Conservation (phyloP, 176 grass and related monocot species). For the Carex littledalei region DNA sequence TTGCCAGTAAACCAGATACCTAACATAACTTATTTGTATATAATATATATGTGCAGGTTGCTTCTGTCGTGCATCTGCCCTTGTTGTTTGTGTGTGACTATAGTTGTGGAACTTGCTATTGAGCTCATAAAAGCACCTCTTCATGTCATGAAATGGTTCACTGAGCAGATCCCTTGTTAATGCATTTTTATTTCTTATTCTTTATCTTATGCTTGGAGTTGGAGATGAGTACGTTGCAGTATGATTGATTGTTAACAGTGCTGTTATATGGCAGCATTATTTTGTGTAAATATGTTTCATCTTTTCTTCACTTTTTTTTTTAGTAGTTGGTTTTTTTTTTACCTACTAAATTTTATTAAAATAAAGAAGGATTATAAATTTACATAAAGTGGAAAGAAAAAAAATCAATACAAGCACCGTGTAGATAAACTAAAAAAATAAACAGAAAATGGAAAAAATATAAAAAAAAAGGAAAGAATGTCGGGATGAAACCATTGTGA, state of each 20-base stretch:
- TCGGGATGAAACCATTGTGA: no score
- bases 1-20: not conserved
- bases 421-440: no score
- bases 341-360: no score
- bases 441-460: no score
- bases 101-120: constrained; percentile 40
- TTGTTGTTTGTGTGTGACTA: constrained; percentile 46
- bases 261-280: constrained; percentile 1
- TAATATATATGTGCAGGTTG: constrained; percentile 20
- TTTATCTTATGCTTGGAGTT: not conserved
- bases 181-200: not conserved
- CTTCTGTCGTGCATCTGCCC: constrained; percentile 53
- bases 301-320: not conserved
- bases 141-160: constrained; percentile 60
- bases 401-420: no score
- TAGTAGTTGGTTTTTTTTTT: no score
- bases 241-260: not conserved
- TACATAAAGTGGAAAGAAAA: no score
- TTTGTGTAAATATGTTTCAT: constrained; percentile 21
- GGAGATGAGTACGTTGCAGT: not conserved
- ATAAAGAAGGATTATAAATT: no score
- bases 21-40: not conserved
- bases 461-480: no score
- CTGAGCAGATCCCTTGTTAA: constrained; percentile 43
- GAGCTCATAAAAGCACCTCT: constrained; percentile 54